These are phyloP conservation scores for Monosporascus sp. DNA, from an alignment of 2,329 filamentous ascomycete genomes.

Conservation along the genomic window DNA sequence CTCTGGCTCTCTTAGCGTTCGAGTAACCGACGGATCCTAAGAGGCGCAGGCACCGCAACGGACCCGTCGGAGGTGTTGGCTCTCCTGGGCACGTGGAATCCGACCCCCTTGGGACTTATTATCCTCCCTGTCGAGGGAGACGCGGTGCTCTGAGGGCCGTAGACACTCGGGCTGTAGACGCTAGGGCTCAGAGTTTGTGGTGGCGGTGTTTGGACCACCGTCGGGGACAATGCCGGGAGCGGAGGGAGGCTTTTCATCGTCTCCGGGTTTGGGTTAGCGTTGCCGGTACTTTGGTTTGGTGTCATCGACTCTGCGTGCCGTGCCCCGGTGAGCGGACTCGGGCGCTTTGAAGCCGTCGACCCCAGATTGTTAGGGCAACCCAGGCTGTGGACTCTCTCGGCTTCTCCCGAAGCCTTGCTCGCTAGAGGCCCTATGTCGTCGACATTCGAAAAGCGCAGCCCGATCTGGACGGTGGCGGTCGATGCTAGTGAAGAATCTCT, in stretches of 20 bases:
- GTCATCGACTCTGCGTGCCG: constrained; percentile 12
- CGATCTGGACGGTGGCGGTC: constrained; percentile 66
- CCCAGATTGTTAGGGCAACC: constrained; percentile 25
- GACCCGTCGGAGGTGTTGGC: constrained; percentile 16
- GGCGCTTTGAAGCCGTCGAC: constrained; percentile 13
- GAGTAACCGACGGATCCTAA: background rate
- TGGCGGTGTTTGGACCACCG: constrained; percentile 20
- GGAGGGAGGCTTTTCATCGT: constrained; percentile 30
- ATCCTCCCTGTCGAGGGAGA: constrained; percentile 33
- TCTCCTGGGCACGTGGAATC: constrained; percentile 29
- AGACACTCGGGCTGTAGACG: constrained; percentile 25
- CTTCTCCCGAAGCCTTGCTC: constrained; percentile 24
- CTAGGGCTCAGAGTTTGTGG: constrained; percentile 42
- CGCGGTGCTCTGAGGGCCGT: background rate
- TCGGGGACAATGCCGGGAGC: constrained; percentile 22
- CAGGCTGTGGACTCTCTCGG: constrained; percentile 33
- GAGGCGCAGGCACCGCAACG: background rate
- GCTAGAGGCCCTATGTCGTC: constrained; percentile 40
- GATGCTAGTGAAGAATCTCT: constrained; percentile 59
- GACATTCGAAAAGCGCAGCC: constrained; percentile 59
- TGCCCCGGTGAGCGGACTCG: constrained; percentile 25
- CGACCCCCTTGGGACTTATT: constrained; percentile 38
- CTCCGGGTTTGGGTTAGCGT: constrained; percentile 3
- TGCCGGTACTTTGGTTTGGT: constrained; percentile 20
- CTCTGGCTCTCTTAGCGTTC: background rate